Conservation (phyloP, 73 alveolate species). For the Tetrahymena borealis region DNA sequence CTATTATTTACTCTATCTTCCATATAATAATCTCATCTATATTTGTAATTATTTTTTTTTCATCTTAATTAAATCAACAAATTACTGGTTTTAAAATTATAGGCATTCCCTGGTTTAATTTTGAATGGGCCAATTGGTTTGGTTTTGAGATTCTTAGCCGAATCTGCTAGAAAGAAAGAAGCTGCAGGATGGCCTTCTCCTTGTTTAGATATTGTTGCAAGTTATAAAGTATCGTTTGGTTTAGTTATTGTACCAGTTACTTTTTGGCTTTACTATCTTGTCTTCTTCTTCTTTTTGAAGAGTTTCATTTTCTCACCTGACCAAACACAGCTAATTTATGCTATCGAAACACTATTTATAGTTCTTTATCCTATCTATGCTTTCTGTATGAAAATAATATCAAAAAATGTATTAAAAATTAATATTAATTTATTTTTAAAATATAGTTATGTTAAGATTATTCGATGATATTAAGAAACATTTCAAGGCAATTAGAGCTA, state of each 20-base stretch:
- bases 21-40: conserved; percentile 10
- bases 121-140: conserved; percentile 58
- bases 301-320: background rate
- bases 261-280: conserved; percentile 22
- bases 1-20: background rate
- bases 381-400: background rate
- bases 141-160: conserved; percentile 49
- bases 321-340: background rate
- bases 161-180: conserved; percentile 68
- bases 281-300: conserved; percentile 18
- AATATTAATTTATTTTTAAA: background rate
- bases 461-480: background rate
- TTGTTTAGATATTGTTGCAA: conserved; percentile 78
- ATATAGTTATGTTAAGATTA: background rate
- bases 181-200: conserved; percentile 62
- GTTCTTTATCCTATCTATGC: background rate
- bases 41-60: background rate
- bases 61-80: background rate
- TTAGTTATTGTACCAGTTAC: conserved; percentile 45
- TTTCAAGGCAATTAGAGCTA: background rate
- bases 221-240: conserved; percentile 55
- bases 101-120: conserved; percentile 68
- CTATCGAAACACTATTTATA: background rate
- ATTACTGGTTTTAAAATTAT: conserved; percentile 6
- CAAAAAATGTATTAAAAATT: too few species aligned